Base-by-base conservation (phyloP, 768 basidiomycete species). In the Tephrocybe sp. region DNA sequence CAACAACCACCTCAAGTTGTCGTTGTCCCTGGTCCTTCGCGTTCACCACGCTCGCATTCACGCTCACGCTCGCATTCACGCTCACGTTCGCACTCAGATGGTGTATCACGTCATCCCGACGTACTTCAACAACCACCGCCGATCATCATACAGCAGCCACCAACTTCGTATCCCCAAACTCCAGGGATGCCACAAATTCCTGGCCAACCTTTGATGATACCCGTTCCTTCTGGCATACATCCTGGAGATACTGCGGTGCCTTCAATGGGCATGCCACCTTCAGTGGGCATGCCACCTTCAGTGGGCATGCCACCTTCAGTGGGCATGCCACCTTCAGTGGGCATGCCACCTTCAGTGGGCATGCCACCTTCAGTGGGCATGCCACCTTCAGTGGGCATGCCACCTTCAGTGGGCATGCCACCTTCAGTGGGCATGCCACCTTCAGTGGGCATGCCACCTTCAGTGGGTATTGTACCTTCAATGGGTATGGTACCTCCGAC, bases 61-160 rank as follows among this genome's bases (percentile, higher is more conserved):
- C 21, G 14, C 12, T n/a, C 39, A 8, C 39, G 36, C 20, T 25
- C 25, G 6, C 36, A 46, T 21, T 11, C 2, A 6, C 28, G 12
- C 28, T 30, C 28, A 30, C 28, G 12, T 30, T 12, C 28, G 28
- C 28, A 36, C 1, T 9, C 30, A 33, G 24, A 37, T 37, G 37
- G 11, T 12, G 50, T 38, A 2, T 20, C 40, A 5, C 12, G 32
- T 15, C 39, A n/a, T 3, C 23, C 36, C 17, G 25, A n/a, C 23
- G 24, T 20, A 4, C 38, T 28, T 10, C 51, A 46, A 38, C 43
- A 52, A n/a, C 36, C 49, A 10, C 50, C 55, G 11, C 45, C 50
- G 3, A 58, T 58, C 20, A 55, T 58, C 33, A 52, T 53, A 15
- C 45, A 51, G 1, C 41, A 46, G 5, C 24, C 46, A 3, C 14